Base-by-base conservation (phyloP, 495 filamentous ascomycete species). In the Podospora conica region DNA sequence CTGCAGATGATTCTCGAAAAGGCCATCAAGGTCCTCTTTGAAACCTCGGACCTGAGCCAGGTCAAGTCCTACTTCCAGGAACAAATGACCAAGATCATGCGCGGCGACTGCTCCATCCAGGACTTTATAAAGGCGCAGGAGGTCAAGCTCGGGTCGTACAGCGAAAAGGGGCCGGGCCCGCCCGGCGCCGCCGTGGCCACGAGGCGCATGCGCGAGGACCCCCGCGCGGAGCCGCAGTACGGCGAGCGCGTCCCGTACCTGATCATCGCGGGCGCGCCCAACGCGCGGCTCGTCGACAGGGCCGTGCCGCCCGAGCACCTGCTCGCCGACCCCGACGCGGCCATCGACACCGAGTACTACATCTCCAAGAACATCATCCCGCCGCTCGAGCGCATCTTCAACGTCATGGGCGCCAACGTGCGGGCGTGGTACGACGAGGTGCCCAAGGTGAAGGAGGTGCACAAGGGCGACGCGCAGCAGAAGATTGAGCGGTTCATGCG, bases 1-100 rank as follows among this genome's bases (percentile, higher is more conserved):
- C 91, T 96, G 75, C 96, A 98, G 74, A 97, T 94, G 79, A 97
- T 98, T 67, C 93, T 97, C 80, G 95, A 98, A 78, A 96, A 93
- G 70, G 91, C 91, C 5, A 82, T 98, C 15, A 82, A 80, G 61
- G 86, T 95, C 23, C 82, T 98, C 28, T 98, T 98, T 73, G 87
- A 91, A 27, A 96, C 94, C 2, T 83, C 88, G 33, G 95, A 98
- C 72, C 83, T 98, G 11, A 93, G 88, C 68, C 84, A 92, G 74
- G 92, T 98, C 21, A 98, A 98, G 76, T 76, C 76, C 2, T 98
- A 97, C 74, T 97, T 97, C 73, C 92, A 96, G 73, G 80, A 79
- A 27, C 92, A 98, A 73, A 98, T 93, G 81, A 80, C 81, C 40
- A 98, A 97, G 78, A 96, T 98, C 71, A 94, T 97, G 90, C 85